A percentile compares a stretch with the other conserved stretches of the same genome.
These are phyloP conservation scores for Mycena haematopus DNA, from an alignment of 768 basidiomycete genomes.

Conservation along the genomic window DNA sequence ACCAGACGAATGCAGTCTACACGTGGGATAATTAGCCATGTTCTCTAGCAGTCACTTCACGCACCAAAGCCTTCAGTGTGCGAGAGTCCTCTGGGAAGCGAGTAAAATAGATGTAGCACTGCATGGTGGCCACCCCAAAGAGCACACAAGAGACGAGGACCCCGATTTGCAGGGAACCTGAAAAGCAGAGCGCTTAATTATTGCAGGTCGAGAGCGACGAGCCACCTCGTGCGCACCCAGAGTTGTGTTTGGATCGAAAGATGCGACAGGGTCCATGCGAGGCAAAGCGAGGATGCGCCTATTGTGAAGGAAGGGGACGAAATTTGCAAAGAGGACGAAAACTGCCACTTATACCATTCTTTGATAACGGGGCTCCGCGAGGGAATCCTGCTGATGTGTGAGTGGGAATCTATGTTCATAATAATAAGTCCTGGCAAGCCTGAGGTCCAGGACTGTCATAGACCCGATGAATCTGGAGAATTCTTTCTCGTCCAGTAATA, in stretches of 20 bases:
- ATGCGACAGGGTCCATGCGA: constrained; percentile 3
- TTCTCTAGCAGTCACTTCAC: background rate
- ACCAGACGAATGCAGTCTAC: constrained; percentile 12
- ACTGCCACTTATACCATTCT: no score
- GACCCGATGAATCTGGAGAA: no score
- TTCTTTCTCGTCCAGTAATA: no score
- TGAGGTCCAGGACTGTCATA: no score
- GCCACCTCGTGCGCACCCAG: constrained; percentile 6
- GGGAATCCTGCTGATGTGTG: no score
- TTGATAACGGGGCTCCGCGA: no score
- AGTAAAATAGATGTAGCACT: constrained; percentile 11
- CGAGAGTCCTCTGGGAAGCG: constrained; percentile 12
- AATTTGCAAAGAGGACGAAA: no score
- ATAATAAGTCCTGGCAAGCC: no score
- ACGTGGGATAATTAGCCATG: background rate
- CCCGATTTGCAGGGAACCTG: background rate
- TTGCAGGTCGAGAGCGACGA: background rate
- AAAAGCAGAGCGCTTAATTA: background rate
- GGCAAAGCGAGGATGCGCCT: background rate
- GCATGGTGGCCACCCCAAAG: constrained; percentile 12
- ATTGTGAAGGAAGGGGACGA: background rate
- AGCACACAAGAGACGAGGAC: constrained; percentile 5
- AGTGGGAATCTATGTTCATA: no score
- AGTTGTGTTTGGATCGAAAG: constrained; percentile 4
- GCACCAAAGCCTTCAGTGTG: constrained; percentile 6